Evolutionary conservation across 306 rosid genomes (phyloP).

Genomic region (Carpinus fangiana): DNA sequence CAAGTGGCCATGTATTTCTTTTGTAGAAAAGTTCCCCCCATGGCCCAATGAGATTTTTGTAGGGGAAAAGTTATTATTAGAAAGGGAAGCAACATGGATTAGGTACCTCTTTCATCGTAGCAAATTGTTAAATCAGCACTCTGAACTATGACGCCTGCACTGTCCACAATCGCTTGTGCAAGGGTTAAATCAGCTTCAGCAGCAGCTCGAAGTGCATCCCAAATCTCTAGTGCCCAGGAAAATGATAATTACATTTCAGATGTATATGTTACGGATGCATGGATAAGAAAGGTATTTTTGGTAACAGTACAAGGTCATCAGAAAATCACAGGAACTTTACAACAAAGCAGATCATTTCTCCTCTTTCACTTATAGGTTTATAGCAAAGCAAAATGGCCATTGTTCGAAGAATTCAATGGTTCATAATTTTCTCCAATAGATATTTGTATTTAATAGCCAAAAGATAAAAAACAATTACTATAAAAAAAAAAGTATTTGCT

Average conservation of each 20-base stretch:
- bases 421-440: not conserved
- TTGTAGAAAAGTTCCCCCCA: not conserved
- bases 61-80: not conserved
- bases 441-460: not conserved
- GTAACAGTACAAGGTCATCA: slow-evolving; percentile 12
- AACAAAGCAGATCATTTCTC: not conserved
- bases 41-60: not conserved
- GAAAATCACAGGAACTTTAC: slow-evolving; percentile 4
- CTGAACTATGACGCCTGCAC: slow-evolving; percentile 95
- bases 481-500: not conserved
- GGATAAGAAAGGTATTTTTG: not conserved
- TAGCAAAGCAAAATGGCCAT: not conserved
- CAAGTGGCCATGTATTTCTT: not conserved
- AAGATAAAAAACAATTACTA: not conserved
- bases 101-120: slow-evolving; percentile 93
- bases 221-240: slow-evolving; percentile 66
- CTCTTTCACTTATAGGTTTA: not conserved
- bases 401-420: not conserved
- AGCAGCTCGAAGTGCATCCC: slow-evolving; percentile 99
- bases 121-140: slow-evolving; percentile 91
- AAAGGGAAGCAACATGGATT: slow-evolving; percentile 24
- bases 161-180: slow-evolving; percentile 91
- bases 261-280: not conserved
- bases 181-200: slow-evolving; percentile 88
- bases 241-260: slow-evolving; percentile 31